Evolutionary conservation across 1,139 yeast genomes (phyloP).

Genomic region (Pichia sp.): DNA sequence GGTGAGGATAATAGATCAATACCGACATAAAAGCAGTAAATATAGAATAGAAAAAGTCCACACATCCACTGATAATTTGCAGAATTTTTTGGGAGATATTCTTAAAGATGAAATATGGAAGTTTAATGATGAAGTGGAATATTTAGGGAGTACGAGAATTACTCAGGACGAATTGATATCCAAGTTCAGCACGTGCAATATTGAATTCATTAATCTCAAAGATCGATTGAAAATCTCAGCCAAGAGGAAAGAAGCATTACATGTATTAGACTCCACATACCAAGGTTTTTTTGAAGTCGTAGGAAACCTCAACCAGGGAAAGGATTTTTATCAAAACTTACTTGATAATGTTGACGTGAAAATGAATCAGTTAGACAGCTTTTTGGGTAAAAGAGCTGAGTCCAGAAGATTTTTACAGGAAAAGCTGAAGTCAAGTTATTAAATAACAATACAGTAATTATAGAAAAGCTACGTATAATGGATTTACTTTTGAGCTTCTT

Average conservation of each 20-base stretch:
- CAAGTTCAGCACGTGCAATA: slow-evolving; percentile 41
- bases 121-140: slow-evolving; percentile 40
- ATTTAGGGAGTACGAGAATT: slow-evolving; percentile 35
- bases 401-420: background rate
- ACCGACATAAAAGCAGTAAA: slow-evolving; percentile 39
- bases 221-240: slow-evolving; percentile 30
- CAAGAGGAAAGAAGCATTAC: slow-evolving; percentile 48
- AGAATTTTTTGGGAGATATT: slow-evolving; percentile 21
- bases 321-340: slow-evolving; percentile 64
- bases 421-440: background rate
- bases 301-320: slow-evolving; percentile 63
- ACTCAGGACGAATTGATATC: slow-evolving; percentile 43
- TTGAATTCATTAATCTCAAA: slow-evolving; percentile 34
- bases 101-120: slow-evolving; percentile 31
- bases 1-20: slow-evolving; percentile 41
- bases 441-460: background rate
- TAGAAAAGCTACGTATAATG: background rate
- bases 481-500: background rate
- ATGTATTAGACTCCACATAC: slow-evolving; percentile 50
- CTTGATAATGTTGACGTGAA: slow-evolving; percentile 44
- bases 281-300: slow-evolving; percentile 52
- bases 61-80: slow-evolving; percentile 1
- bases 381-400: slow-evolving; percentile 45
- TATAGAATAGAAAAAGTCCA: slow-evolving; percentile 35
- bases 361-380: slow-evolving; percentile 49